These are phyloP conservation scores for Russula brevipes DNA, from an alignment of 768 basidiomycete genomes.

Conservation along the genomic window DNA sequence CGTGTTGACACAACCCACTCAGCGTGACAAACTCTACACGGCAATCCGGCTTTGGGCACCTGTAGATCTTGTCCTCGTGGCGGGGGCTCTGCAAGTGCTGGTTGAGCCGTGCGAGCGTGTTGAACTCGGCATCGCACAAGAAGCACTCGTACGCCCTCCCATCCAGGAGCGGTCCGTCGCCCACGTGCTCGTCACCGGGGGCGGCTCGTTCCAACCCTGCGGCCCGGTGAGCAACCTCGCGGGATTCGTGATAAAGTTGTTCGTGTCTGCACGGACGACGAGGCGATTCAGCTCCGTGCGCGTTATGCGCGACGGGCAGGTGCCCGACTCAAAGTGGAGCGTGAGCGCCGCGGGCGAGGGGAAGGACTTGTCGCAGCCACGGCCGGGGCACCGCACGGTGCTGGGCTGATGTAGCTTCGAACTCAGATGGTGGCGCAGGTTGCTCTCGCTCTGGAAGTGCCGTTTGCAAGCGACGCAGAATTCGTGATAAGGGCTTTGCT, in stretches of 20 bases:
- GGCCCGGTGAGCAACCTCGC: neutral
- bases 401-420: slow-evolving; percentile 47
- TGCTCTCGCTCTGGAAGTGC: slow-evolving; percentile 39
- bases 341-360: slow-evolving; percentile 47
- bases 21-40: slow-evolving; percentile 7
- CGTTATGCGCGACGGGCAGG: slow-evolving; percentile 47
- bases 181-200: neutral
- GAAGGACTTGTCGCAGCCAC: slow-evolving; percentile 45
- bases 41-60: slow-evolving; percentile 13
- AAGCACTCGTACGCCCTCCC: slow-evolving; percentile 53
- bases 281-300: slow-evolving; percentile 29
- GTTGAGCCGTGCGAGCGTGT: slow-evolving; percentile 45
- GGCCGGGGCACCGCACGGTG: slow-evolving; percentile 35
- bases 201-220: neutral
- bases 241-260: slow-evolving; percentile 11
- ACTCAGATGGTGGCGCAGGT: slow-evolving; percentile 45
- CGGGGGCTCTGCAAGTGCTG: slow-evolving; percentile 57
- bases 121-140: slow-evolving; percentile 47
- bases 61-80: slow-evolving; percentile 15
- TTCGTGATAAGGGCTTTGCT: too few species aligned
- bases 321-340: slow-evolving; percentile 59
- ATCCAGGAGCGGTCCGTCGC: slow-evolving; percentile 41
- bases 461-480: slow-evolving; percentile 23
- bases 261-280: slow-evolving; percentile 6
- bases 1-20: slow-evolving; percentile 15